Base-by-base conservation (phyloP, 805 yeast species). In the Candida nemodendra region DNA sequence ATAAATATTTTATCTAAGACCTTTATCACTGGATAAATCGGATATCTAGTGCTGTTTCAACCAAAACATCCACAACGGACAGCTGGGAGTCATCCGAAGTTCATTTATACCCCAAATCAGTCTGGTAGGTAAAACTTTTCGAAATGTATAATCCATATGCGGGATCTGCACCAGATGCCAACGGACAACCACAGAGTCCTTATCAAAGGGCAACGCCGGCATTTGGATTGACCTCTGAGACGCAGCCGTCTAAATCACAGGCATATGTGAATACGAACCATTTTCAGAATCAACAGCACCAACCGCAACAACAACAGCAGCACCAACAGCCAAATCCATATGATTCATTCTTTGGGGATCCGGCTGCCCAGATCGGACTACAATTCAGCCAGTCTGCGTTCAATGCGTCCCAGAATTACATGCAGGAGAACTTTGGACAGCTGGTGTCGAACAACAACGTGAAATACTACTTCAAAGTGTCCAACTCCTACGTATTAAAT, bases 381-480 rank as follows among this genome's bases (percentile, higher is more conserved):
- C 95, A 88, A 54, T 77, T 90, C 45, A 95, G 96, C 24, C 84
- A 86, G 53, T 76, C 77, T 36, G 96, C 97, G 1, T 75, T 93
- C 41, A 76, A 78, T 47, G 84, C 87, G 21, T 87, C 93, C 17
- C 86, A 85, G 50, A 82, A 81, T 45, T 85, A 84, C 62, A 62
- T 88, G 59, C 85, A 85, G 49, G 81, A 81, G 44, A 87, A 84
- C 61, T 72, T 81, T 48, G 75, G 75, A 16, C 67, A 66, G 28
- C 66, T 72, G 48, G 71, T 76, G 19, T 68, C 72, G 3, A 66
- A 67, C 17, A 69, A 72, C 37, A 81, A 84, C 38, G 64, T 93
- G 50, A 81, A 88, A 48, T 85, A 81, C 65, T 90, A 90, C 63
- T 95, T 93, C 71, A 87, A 86, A 62, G 96, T 93, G 14, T 83